These are phyloP conservation scores for Aspergillus floridensis DNA, from an alignment of 2,329 filamentous ascomycete species.

Conservation along the genomic window DNA sequence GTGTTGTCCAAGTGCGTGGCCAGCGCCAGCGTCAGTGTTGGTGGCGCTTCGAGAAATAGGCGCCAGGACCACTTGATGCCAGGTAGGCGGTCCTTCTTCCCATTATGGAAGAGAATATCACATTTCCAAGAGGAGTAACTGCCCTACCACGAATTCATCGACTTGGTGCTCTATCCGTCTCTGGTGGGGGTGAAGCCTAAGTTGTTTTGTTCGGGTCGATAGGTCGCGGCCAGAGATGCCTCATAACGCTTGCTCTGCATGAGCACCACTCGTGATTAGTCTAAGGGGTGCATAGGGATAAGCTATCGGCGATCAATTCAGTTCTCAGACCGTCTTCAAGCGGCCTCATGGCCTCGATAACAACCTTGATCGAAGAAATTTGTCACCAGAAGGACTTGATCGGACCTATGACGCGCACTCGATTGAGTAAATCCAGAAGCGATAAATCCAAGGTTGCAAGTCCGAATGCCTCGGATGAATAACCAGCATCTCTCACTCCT, in stretches of 20 bases:
- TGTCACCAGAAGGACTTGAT: background rate
- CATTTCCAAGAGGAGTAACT: background rate
- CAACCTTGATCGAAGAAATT: background rate
- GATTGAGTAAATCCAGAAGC: background rate
- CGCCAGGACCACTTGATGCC: slow-evolving; percentile 13
- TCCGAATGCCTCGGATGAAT: background rate
- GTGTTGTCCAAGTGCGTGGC: background rate
- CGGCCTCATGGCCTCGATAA: background rate
- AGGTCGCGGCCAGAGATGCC: background rate
- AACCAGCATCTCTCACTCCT: background rate
- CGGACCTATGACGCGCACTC: background rate
- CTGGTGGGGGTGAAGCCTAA: background rate
- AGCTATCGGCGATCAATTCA: background rate
- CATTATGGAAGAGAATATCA: background rate
- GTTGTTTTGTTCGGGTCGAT: background rate
- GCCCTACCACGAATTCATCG: background rate
- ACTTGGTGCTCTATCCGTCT: background rate
- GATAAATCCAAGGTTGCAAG: background rate
- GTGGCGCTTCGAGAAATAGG: background rate
- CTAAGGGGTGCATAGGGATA: too few species aligned
- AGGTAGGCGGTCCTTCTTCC: slow-evolving; percentile 8
- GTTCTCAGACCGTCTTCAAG: background rate
- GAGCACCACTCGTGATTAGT: background rate
- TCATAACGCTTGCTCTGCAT: background rate
- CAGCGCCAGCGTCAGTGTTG: slow-evolving; percentile 1